These are phyloP conservation scores for Metschnikowia aberdeeniae DNA, from an alignment of 805 yeast species.

Conservation along the genomic window DNA sequence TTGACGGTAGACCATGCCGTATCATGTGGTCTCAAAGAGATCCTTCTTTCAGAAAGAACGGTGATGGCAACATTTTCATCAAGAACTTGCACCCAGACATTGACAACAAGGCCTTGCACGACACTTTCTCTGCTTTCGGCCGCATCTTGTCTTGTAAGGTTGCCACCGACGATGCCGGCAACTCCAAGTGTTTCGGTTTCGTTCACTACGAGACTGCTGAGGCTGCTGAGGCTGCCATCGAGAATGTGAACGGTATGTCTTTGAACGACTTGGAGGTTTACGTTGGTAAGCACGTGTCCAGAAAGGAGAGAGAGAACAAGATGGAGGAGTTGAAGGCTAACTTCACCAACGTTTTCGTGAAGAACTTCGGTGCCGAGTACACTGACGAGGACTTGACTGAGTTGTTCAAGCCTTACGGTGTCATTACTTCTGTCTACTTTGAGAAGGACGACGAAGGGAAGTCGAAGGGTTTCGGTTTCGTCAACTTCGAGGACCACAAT, in stretches of 20 bases:
- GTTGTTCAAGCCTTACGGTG: slow-evolving; percentile 70
- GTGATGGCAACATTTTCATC: slow-evolving; percentile 95
- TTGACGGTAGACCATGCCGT: slow-evolving; percentile 96
- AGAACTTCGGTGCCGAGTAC: slow-evolving; percentile 75
- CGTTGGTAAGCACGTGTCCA: slow-evolving; percentile 91
- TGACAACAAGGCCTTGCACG: slow-evolving; percentile 98
- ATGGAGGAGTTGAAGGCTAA: slow-evolving; percentile 84
- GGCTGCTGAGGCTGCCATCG: slow-evolving; percentile 92
- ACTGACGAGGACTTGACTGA: slow-evolving; percentile 67
- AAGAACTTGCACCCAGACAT: slow-evolving; percentile 98
- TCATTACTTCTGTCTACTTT: slow-evolving; percentile 76
- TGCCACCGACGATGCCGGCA: slow-evolving; percentile 89
- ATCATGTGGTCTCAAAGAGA: slow-evolving; percentile 99
- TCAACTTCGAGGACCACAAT: slow-evolving; percentile 84
- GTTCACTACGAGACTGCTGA: slow-evolving; percentile 93
- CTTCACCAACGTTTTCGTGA: slow-evolving; percentile 94
- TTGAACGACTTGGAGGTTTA: slow-evolving; percentile 93
- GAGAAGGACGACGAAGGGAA: slow-evolving; percentile 82
- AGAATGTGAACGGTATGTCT: slow-evolving; percentile 96
- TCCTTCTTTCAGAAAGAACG: slow-evolving; percentile 90
- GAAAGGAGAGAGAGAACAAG: slow-evolving; percentile 91
- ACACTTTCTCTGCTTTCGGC: slow-evolving; percentile 96
- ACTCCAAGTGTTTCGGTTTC: slow-evolving; percentile 94
- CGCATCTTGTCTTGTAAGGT: slow-evolving; percentile 94
- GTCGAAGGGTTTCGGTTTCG: slow-evolving; percentile 93